Evolutionary conservation across 1,284 basidiomycete species (phyloP).

Genomic region (Takashimella tepidaria): DNA sequence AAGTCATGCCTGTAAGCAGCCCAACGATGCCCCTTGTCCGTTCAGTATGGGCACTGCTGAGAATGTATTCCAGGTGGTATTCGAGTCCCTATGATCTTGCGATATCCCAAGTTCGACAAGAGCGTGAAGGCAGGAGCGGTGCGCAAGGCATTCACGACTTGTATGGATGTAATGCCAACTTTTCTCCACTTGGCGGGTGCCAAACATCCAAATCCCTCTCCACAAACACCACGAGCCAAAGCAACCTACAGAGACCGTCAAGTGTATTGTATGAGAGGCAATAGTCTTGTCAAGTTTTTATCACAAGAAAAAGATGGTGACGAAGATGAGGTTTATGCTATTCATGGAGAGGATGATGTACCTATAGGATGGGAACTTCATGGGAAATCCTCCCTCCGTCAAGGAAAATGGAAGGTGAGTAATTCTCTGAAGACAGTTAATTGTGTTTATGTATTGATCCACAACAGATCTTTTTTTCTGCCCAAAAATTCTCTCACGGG

Average conservation of each 20-base stretch:
- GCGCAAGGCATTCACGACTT: not conserved
- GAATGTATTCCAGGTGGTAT: too few species aligned
- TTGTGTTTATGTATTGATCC: too few species aligned
- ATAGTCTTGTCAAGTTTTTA: slow-evolving; percentile 17
- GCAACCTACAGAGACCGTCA: slow-evolving; percentile 4
- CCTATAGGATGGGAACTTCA: not conserved
- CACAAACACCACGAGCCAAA: not conserved
- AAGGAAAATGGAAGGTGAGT: not conserved
- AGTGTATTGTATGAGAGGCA: slow-evolving; percentile 12
- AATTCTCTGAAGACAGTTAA: too few species aligned
- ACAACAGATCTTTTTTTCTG: too few species aligned
- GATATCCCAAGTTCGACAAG: slow-evolving; percentile 11
- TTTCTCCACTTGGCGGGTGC: not conserved
- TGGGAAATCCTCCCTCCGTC: not conserved
- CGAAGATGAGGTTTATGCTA: not conserved
- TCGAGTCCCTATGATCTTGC: slow-evolving; percentile 26
- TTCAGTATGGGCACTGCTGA: too few species aligned
- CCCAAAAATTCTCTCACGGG: not conserved
- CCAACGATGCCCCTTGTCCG: too few species aligned
- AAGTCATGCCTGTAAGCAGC: too few species aligned
- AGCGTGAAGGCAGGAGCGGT: not conserved
- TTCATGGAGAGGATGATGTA: not conserved
- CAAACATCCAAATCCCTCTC: not conserved
- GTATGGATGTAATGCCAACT: not conserved
- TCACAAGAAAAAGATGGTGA: too few species aligned